A percentile compares a stretch with the other conserved stretches of the same genome.
Evolutionary conservation across 768 basidiomycete species (phyloP).

Genomic region (Agrocybe praecox): DNA sequence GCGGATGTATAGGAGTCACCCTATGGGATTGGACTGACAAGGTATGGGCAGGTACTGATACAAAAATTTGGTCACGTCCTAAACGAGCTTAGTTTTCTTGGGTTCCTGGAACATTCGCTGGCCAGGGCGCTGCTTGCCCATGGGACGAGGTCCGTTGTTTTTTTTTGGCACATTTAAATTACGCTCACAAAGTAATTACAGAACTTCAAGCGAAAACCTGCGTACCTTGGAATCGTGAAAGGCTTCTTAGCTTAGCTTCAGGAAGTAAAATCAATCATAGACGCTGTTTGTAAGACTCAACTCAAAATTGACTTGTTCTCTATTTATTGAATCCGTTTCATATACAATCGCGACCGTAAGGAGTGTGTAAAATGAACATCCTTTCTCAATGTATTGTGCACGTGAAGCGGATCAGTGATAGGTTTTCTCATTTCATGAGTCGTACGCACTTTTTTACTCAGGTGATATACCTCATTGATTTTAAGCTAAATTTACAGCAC

Average conservation of each 20-base stretch:
- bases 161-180: too few relatives aligned
- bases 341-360: too few relatives aligned
- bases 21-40: slow-evolving; percentile 51
- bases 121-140: slow-evolving; percentile 39
- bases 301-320: too few relatives aligned
- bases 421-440: too few relatives aligned
- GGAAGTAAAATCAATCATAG: background rate
- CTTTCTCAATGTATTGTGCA: too few relatives aligned
- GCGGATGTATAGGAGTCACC: slow-evolving; percentile 45
- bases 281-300: background rate
- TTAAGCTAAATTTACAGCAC: too few relatives aligned
- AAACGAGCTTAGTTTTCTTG: slow-evolving; percentile 34
- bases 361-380: too few relatives aligned
- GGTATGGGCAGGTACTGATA: slow-evolving; percentile 4
- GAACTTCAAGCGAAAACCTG: slow-evolving; percentile 45
- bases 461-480: too few relatives aligned
- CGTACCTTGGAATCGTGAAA: slow-evolving; percentile 46
- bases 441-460: too few relatives aligned
- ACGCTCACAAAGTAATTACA: slow-evolving; percentile 9
- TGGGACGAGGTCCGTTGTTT: slow-evolving; percentile 34
- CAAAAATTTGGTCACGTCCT: background rate
- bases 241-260: slow-evolving; percentile 21
- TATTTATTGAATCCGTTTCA: too few relatives aligned
- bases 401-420: too few relatives aligned
- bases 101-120: slow-evolving; percentile 38